Evolutionary conservation across 768 basidiomycete genomes (phyloP).

Genomic region (Suillus cothurnatus): DNA sequence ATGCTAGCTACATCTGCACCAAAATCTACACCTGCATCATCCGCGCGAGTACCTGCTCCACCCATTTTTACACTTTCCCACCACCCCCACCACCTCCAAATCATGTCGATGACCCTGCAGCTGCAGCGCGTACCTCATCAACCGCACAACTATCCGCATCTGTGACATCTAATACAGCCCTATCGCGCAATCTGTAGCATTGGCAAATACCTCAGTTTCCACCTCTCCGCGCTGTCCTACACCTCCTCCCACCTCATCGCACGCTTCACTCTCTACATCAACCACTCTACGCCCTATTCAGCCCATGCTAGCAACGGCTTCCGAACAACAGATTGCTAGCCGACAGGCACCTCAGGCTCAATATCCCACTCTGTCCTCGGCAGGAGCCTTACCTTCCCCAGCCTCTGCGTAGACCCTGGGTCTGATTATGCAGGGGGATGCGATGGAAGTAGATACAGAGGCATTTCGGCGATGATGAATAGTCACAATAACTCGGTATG

Average conservation of each 20-base stretch:
- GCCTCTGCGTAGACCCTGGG: neutral
- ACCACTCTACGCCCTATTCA: neutral
- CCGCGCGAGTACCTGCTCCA: neutral
- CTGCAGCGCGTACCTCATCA: neutral
- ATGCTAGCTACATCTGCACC: no score
- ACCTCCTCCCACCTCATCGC: neutral
- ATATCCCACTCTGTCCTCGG: neutral
- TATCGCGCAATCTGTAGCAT: neutral
- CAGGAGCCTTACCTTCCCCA: neutral
- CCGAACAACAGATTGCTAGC: neutral
- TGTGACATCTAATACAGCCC: neutral
- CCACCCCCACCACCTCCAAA: conserved; percentile 1
- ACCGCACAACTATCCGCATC: neutral
- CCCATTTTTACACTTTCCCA: conserved; percentile 3
- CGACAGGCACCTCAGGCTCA: neutral
- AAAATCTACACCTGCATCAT: neutral
- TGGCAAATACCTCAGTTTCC: neutral
- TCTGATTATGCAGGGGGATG: neutral
- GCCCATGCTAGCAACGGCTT: neutral
- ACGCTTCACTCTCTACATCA: neutral
- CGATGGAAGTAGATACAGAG: neutral
- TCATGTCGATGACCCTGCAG: neutral
- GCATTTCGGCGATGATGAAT: neutral
- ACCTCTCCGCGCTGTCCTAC: neutral
- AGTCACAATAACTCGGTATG: neutral